A percentile compares a stretch with the other conserved stretches of the same genome.
phyloP scores from a whole-genome alignment of 2,329 filamentous ascomycete genomes.

The Fusarium graminum region DNA sequence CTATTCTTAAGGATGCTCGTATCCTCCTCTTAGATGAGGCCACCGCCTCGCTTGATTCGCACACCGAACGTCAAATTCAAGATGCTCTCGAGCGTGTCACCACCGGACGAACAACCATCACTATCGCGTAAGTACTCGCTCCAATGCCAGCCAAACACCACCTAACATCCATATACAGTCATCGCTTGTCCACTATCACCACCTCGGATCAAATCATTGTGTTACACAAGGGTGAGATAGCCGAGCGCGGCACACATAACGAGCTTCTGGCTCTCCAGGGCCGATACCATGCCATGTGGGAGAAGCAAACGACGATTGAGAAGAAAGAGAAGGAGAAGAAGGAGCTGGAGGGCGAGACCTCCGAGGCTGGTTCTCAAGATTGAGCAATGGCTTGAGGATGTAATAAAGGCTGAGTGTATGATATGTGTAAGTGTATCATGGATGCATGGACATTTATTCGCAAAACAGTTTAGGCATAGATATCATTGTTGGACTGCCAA shows the following conservation, averaged over 20 bases:
- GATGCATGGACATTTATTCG: not conserved
- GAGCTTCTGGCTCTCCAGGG: conserved; percentile 61
- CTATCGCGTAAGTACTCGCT: conserved; percentile 63
- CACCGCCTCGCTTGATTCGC: conserved; percentile 75
- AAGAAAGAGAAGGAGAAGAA: conserved; percentile 54
- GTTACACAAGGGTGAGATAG: conserved; percentile 63
- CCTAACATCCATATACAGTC: conserved; percentile 52
- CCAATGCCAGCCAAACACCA: not conserved
- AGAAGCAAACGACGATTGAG: conserved; percentile 61
- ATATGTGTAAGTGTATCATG: not conserved
- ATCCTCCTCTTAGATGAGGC: conserved; percentile 80
- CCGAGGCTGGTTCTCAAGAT: conserved; percentile 25
- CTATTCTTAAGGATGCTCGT: conserved; percentile 76
- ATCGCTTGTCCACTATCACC: conserved; percentile 70
- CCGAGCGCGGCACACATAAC: conserved; percentile 64
- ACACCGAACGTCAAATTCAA: conserved; percentile 71
- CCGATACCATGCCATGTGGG: conserved; percentile 66
- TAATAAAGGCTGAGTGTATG: conserved; percentile 5
- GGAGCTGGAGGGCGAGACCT: conserved; percentile 38
- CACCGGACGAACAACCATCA: conserved; percentile 64
- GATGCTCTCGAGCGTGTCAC: conserved; percentile 63
- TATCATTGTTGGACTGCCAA: not conserved
- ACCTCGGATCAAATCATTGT: conserved; percentile 68
- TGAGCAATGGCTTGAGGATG: not conserved
- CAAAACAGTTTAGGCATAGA: not conserved